A percentile compares a stretch with the other conserved stretches of the same genome.
Conservation (phyloP, 2,329 filamentous ascomycete genomes). For the Xylariaceae sp. region DNA sequence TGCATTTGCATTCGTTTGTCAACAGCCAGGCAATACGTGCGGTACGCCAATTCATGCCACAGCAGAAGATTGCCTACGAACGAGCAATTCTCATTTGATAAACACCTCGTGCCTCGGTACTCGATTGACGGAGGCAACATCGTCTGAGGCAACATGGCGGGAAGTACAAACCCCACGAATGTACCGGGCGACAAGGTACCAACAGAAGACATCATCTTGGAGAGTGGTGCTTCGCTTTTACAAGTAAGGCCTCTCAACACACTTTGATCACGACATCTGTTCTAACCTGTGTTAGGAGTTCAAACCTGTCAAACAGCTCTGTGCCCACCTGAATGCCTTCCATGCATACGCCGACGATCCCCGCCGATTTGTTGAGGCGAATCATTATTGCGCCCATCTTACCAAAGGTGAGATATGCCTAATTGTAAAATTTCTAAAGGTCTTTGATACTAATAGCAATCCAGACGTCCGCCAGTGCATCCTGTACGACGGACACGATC, state of each 20-base stretch:
- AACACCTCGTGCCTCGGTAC: no score
- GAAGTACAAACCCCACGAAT: slow-evolving; percentile 20
- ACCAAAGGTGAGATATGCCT: slow-evolving; percentile 45
- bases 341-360: slow-evolving; percentile 76
- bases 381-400: slow-evolving; percentile 81
- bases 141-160: no score
- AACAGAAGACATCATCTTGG: slow-evolving; percentile 53
- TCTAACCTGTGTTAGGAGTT: slow-evolving; percentile 49
- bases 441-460: background rate
- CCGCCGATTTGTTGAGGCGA: slow-evolving; percentile 66
- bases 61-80: no score
- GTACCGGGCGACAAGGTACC: slow-evolving; percentile 48
- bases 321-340: slow-evolving; percentile 83
- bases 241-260: slow-evolving; percentile 40
- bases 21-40: no score
- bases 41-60: no score
- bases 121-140: no score
- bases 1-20: no score
- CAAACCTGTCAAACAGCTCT: slow-evolving; percentile 67
- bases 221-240: slow-evolving; percentile 56
- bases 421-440: background rate
- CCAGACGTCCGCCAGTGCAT: slow-evolving; percentile 78
- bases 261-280: background rate
- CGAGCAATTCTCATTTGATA: no score
- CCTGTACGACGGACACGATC: slow-evolving; percentile 68